A percentile compares a stretch with the other conserved stretches of the same genome.
phyloP scores from a whole-genome alignment of 2,329 filamentous ascomycete genomes.

The Diaporthe helianthi region DNA sequence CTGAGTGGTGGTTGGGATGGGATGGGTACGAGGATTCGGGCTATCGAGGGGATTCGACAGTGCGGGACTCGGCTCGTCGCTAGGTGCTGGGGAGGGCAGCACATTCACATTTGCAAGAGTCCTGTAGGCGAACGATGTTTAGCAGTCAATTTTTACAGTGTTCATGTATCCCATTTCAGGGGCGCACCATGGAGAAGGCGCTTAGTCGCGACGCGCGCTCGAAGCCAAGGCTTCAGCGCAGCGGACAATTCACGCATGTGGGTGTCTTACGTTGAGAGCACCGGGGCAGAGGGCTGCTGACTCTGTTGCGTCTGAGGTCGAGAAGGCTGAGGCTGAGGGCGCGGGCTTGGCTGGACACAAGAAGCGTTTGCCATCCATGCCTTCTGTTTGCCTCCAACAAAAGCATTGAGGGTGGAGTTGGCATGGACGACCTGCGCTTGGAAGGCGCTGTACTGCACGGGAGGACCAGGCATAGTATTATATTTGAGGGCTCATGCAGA shows the following conservation, averaged over 20 bases:
- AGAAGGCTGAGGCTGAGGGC: slow-evolving; percentile 19
- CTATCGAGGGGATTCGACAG: slow-evolving; percentile 45
- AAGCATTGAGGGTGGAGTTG: slow-evolving; percentile 43
- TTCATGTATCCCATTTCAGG: not conserved
- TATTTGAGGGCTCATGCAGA: slow-evolving; percentile 23
- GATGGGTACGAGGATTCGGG: slow-evolving; percentile 41
- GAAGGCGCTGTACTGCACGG: slow-evolving; percentile 14
- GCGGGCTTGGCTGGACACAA: slow-evolving; percentile 33
- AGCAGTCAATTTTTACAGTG: slow-evolving; percentile 3
- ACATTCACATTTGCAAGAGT: slow-evolving; percentile 42
- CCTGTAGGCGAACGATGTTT: slow-evolving; percentile 26
- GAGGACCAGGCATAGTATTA: slow-evolving; percentile 34
- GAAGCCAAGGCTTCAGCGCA: not conserved
- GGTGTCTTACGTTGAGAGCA: slow-evolving; percentile 14
- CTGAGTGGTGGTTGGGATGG: slow-evolving; percentile 36
- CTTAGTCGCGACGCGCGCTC: not conserved
- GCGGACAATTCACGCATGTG: not conserved
- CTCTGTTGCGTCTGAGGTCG: not conserved
- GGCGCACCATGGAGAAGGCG: not conserved
- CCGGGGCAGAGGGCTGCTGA: not conserved
- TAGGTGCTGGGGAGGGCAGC: slow-evolving; percentile 69
- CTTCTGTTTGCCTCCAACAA: slow-evolving; percentile 40
- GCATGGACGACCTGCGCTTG: slow-evolving; percentile 38
- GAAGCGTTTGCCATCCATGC: slow-evolving; percentile 40
- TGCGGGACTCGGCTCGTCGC: slow-evolving; percentile 63